Evolutionary conservation across 352 stramenopile species (phyloP), one percentile per base, ranked within the genome.

Genomic region (Discostella stelligera): DNA sequence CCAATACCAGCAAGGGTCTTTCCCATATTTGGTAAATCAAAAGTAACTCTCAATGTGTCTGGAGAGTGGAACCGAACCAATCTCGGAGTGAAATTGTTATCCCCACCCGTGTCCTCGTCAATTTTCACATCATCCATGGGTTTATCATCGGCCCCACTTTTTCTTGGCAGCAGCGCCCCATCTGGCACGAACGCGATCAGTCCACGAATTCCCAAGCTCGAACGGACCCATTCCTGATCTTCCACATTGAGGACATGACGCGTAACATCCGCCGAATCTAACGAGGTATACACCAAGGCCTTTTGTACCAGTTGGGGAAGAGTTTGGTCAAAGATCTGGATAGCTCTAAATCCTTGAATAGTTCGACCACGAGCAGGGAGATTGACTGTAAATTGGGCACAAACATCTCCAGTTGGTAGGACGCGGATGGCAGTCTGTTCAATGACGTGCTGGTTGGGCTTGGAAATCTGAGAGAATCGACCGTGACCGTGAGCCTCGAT

Each of bases 341-440:
- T 89, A 23, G 95, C 96, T 84, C 93, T 97, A 25, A 96, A 85
- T 44, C 96, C 96, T 48, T 95, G 95, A 76, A 99, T 98, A 54
- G 87, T 95, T 53, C 96, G 90, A 0, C 96, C 96, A 23, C 94
- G 87, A 14, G 96, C 96, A 4, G 96, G 96, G 37, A 99, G 90
- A 61, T 97, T 98, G 68, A 98, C 94, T 27, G 95, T 98, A 79
- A 99, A 97, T 56, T 97, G 92, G 14, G 90, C 94, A 71, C 97
- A 92, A 3, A 99, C 80, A 50, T 91, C 87, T 39, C 95, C 96
- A 9, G 89, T 77, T 20, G 88, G 66, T 41, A 80, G 53, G 21
- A 98, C 84, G 52, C 91, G 90, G 18, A 98, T 87, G 21, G 93
- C 95, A 44, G 93, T 96, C 48, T 96, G 94, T 80, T 98, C 94